Base-by-base conservation (phyloP, 805 yeast genomes). In the Kuraishia capsulata region DNA sequence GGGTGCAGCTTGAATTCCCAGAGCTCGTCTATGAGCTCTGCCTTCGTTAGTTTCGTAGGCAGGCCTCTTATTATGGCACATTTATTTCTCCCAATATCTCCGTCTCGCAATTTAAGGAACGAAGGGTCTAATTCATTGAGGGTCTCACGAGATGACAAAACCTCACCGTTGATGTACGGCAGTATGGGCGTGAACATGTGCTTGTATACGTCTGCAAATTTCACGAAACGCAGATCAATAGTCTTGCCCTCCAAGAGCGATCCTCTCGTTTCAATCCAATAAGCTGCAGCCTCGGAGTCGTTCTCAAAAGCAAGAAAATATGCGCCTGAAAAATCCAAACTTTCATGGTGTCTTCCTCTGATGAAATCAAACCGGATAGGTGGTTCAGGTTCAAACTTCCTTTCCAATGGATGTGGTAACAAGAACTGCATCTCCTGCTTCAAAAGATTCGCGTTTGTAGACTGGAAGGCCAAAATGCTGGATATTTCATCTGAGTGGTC, bases 261-360 rank as follows among this genome's bases (percentile, higher is more conserved):
- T 6, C 67, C 65, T 10, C 51, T 41, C 1, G 80, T 71, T 45
- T 77, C 83, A 17, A 62, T 49, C 53, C 62, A 64, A 51, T 70
- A 80, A 3, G 62, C 62, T 17, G 72, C 62, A 0, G 87, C 85
- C 16, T 66, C 69, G 20, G 63, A 60, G 29, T 54, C 50, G 30
- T 60, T 54, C 4, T 61, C 60, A 48, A 81, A 81, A 5, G 74
- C 51, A 26, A 81, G 53, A 50, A 70, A 80, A 51, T 76, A 77
- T 4, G 68, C 64, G 31, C 72, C 70, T 42, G 64, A 56, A 21
- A 71, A 66, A 29, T 56, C 44, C 19, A 81, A 50, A 14, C 60
- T 66, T 2, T 51, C 36, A 0, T 75, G 71, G 43, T 69, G 61
- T 38, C 88, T 53, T 10, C 72, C 71, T 40, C 76, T 67, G 13